A percentile compares a stretch with the other conserved stretches of the same genome.
These are phyloP conservation scores for Dysphania ambrosioides DNA, from an alignment of 148 eudicot genomes.

Conservation along the genomic window DNA sequence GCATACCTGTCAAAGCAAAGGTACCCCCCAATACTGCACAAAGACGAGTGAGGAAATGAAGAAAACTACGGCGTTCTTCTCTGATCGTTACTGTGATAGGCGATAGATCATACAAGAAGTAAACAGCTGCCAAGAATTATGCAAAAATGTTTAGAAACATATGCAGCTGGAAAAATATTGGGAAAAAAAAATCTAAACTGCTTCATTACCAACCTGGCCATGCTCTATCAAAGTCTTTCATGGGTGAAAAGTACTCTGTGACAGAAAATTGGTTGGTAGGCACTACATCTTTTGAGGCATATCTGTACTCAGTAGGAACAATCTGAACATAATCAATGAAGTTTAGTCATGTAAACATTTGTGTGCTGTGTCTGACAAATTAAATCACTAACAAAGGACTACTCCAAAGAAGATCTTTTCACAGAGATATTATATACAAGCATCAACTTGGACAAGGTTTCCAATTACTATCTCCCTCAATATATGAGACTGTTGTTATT, in stretches of 20 bases:
- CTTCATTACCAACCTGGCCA: slow-evolving; percentile 81
- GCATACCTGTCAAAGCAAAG: slow-evolving; percentile 93
- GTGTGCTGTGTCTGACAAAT: slow-evolving; percentile 12
- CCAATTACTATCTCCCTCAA: neutral
- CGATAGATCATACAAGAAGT: slow-evolving; percentile 93
- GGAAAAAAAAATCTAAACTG: slow-evolving; percentile 1
- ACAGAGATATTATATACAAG: neutral
- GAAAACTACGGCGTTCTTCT: slow-evolving; percentile 96
- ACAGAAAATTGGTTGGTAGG: slow-evolving; percentile 97
- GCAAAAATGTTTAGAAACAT: slow-evolving; percentile 1
- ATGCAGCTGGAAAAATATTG: slow-evolving; percentile 7
- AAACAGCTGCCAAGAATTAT: slow-evolving; percentile 62
- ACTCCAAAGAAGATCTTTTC: neutral
- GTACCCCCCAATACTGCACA: slow-evolving; percentile 99
- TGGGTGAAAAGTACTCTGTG: slow-evolving; percentile 91
- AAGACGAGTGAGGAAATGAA: slow-evolving; percentile 94
- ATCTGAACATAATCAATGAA: slow-evolving; percentile 45
- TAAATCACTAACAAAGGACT: neutral
- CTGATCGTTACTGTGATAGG: slow-evolving; percentile 95
- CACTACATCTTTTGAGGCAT: slow-evolving; percentile 75
- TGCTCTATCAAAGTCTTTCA: slow-evolving; percentile 67
- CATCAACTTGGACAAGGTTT: neutral
- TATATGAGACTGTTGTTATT: neutral
- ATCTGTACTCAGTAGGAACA: slow-evolving; percentile 93
- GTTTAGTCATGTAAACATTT: slow-evolving; percentile 14